Base-by-base conservation (phyloP, 2,329 filamentous ascomycete species). In the Cladosporium sp. region DNA sequence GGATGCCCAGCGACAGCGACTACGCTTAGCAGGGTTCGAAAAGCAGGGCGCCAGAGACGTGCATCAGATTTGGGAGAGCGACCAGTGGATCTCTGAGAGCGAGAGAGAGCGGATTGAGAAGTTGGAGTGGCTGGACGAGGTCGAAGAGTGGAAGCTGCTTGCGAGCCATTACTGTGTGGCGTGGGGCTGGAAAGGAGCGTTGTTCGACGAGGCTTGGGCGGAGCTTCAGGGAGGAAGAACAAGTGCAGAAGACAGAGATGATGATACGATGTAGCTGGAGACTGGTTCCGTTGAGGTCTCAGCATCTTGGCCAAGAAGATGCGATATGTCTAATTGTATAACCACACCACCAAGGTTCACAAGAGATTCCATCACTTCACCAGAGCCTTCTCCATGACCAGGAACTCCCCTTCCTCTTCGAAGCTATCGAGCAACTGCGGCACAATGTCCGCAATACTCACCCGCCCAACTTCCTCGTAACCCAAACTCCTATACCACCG, bases 131-230 rank as follows among this genome's bases (percentile, higher is more conserved):
- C 78, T 99, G 68, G 95, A 99, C 79, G 95, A 99, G 79, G 85
- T 97, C 26, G 95, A 99, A 78, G 95, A 99, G 80, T 96, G 95
- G 90, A 84, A 89, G 73, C 78, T 99, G 70, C 79, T 99, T 71
- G 91, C 93, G 0, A 87, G 85, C 69, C 95, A 99, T 81, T 99
- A 99, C 74, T 88, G 93, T 69, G 85, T 99, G 51, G 89, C 88
- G 4, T 98, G 94, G 94, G 95, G 89, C 1, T 96, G 91, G 86
- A 88, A 86, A 71, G 87, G 67, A 1, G 67, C 72, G 16, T 32
- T 23, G n/a, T 51, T 64, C 14, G 62, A 58, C 2, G 26, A 21
- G 23, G 54, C 62, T 39, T 58, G 62, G 54, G 25, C 39, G 5
- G 14, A 43, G 23, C 51, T 70, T 8, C 18, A 58, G 21, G 69